A percentile compares a stretch with the other conserved stretches of the same genome.
These are phyloP conservation scores for Aspergillus ustus DNA, from an alignment of 2,329 filamentous ascomycete genomes.

Conservation along the genomic window DNA sequence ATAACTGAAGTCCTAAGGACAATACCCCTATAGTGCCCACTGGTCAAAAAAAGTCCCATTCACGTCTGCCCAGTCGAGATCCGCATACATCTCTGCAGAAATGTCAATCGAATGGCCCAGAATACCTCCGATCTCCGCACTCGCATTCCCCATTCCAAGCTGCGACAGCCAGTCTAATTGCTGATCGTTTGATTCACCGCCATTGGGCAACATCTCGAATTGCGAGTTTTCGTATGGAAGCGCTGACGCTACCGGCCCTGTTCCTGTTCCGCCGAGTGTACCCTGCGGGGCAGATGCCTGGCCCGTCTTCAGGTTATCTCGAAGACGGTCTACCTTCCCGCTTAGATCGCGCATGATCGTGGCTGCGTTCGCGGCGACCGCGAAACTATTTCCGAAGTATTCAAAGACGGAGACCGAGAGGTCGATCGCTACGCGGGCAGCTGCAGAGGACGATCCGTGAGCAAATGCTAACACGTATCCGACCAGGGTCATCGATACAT, in stretches of 20 bases:
- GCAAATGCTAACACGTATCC: slow-evolving; percentile 42
- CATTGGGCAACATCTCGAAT: not conserved
- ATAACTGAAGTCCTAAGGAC: too few relatives aligned
- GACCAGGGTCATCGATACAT: slow-evolving; percentile 46
- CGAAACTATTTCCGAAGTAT: not conserved
- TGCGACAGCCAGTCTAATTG: not conserved
- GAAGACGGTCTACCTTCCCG: not conserved
- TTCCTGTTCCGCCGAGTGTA: not conserved
- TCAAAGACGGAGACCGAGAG: slow-evolving; percentile 3
- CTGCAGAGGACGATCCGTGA: not conserved
- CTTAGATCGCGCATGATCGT: not conserved
- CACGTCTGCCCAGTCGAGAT: slow-evolving; percentile 10
- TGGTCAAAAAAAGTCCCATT: slow-evolving; percentile 7
- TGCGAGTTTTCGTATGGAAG: not conserved
- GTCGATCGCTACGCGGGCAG: not conserved
- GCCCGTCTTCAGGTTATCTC: not conserved
- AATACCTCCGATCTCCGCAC: slow-evolving; percentile 10
- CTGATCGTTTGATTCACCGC: not conserved
- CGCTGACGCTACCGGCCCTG: not conserved
- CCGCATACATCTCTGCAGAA: not conserved
- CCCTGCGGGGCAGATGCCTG: not conserved
- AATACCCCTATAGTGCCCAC: not conserved
- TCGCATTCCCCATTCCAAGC: not conserved
- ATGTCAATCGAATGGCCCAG: slow-evolving; percentile 17
- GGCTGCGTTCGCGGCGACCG: not conserved